Evolutionary conservation across 768 basidiomycete genomes (phyloP), one percentile per base, ranked within the genome.

Genomic region (Podaxis sp.): DNA sequence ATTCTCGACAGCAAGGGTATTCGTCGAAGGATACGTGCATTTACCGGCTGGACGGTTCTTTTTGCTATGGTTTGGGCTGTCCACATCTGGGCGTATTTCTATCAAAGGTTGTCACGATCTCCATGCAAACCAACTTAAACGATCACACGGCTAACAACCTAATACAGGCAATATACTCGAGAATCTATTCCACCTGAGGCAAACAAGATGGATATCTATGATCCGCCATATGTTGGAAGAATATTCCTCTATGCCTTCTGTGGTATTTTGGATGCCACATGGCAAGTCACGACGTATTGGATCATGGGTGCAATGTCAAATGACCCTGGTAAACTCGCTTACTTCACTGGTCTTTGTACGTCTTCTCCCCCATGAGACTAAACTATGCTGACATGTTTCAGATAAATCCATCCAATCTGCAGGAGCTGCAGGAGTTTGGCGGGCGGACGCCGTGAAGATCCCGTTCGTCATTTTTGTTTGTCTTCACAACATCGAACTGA

Each of bases 221-320:
- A 87, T 64, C 63, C 71, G 1, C 73, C 72, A 0, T 93, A 89
- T 67, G 71, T 79, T 9, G 81, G 77, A 47, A 79, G 79, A 54
- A 74, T 86, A 5, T 80, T 80, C 73, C 72, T 93, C 4, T 91
- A 86, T 72, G 82, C 90, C 63, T 82, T 86, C 72, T 89, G 84
- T 63, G 89, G 90, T 27, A 68, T 93, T 10, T 78, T 91, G 61
- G 92, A 93, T 63, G 79, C 91, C 1, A 87, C 90, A 83, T 93
- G 91, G 89, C 92, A 93, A 70, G 91, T 89, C 1, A 84, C 85
- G 0, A 84, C 86, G 4, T 91, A 91, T 70, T 91, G 89, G 89
- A 76, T 90, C 65, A 87, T 91, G 82, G 91, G 91, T 42, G 87
- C 89, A 11, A 90, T 94, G 87, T 90, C 89, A 21, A 92, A 93